Evolutionary conservation across 768 basidiomycete species (phyloP), one percentile per base, ranked within the genome.

Genomic region (Kondoa malvinella): DNA sequence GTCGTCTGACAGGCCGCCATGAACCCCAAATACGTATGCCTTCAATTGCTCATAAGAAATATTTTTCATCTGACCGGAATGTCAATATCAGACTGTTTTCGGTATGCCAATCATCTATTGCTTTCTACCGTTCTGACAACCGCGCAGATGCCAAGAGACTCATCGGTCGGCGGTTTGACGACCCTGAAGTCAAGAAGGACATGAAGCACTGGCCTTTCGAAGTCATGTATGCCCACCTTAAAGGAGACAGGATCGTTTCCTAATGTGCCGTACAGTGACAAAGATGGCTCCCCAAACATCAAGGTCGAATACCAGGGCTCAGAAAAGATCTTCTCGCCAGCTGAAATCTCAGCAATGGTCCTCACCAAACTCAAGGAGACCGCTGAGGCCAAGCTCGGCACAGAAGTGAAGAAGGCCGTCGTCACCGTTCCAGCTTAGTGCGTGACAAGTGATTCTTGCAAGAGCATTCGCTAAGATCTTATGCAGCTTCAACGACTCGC

Each of bases 321-420:
- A 78, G 87, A 87, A 72, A 96, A 96, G 81, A 87, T 87, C 68
- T 97, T 96, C 82, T 90, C 86, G 74, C 95, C 90, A 66, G 92
- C 92, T 81, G 95, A 99, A 80, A 92, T 99, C 77, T 99, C 95
- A n/a, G 88, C 95, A 71, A 99, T 97, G 95, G 95, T 99, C 74
- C 86, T 99, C 75, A 83, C 82, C 72, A 99, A 99, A 82, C 97
- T 99, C 92, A 97, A 95, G 85, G 95, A 97, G 79, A 95, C 92
- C 75, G 90, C 94, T 58, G 95, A 99, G 81, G 90, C 94, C 72
- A 96, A 99, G 81, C 88, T 99, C 34, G 74, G 95, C 75, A 94
- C 92, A 83, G 86, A 69, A 60, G 91, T 96, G 78, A 92, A 91
- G 81, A 97, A 96, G 82, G 95, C 95, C 67, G 95, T 99, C 71